These are phyloP conservation scores for Geranium rotundifolium DNA, from an alignment of 345 rosid species.

Conservation along the genomic window DNA sequence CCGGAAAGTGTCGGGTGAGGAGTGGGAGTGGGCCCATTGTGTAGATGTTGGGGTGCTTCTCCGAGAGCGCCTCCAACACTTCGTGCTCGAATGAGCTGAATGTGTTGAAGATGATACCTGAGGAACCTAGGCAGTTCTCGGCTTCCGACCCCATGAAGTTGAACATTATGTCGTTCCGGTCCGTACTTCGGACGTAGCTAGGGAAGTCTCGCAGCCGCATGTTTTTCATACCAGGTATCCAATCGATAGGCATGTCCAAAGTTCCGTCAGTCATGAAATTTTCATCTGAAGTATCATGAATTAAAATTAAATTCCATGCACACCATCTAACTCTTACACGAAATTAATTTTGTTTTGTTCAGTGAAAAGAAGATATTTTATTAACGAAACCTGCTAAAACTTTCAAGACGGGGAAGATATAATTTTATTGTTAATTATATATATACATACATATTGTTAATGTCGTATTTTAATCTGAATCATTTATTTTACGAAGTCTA, in stretches of 20 bases:
- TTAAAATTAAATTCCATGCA: neutral
- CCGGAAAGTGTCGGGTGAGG: neutral
- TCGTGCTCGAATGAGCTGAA: constrained; percentile 13
- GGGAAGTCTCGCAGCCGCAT: constrained; percentile 19
- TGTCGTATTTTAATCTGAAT: too few species aligned
- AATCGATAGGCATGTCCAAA: constrained; percentile 15
- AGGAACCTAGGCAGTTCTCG: constrained; percentile 9
- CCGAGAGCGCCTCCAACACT: constrained; percentile 9
- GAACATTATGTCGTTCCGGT: constrained; percentile 12
- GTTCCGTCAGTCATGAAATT: constrained; percentile 15
- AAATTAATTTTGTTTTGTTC: too few species aligned
- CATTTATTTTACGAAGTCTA: too few species aligned
- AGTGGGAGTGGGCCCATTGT: constrained; percentile 14
- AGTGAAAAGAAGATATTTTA: too few species aligned
- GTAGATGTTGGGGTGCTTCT: constrained; percentile 11
- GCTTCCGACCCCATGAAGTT: constrained; percentile 13
- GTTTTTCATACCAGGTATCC: constrained; percentile 20
- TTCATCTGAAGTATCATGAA: constrained; percentile 8
- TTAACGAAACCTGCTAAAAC: too few species aligned
- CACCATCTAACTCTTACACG: too few species aligned
- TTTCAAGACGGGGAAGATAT: too few species aligned
- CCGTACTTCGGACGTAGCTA: constrained; percentile 12
- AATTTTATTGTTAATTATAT: too few species aligned
- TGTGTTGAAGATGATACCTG: constrained; percentile 17
- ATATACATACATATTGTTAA: too few species aligned